phyloP scores from a whole-genome alignment of 2,329 filamentous ascomycete genomes.

The Calonectria henricotiae region DNA sequence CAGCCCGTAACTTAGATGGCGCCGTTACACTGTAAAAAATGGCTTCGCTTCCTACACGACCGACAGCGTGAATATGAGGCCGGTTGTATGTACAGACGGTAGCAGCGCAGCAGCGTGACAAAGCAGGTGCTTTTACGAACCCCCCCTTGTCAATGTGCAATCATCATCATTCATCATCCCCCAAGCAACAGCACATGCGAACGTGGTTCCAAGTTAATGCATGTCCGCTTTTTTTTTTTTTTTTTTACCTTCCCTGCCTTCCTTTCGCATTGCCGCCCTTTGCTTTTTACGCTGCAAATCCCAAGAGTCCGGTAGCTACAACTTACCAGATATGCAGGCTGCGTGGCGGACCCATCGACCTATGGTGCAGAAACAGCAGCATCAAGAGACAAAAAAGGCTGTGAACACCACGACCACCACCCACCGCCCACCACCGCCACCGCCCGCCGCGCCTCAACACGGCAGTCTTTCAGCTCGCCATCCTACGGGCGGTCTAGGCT shows the following conservation, averaged over 20 bases:
- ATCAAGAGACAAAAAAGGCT: conserved; percentile 1
- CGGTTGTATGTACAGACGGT: not conserved
- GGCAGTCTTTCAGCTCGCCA: conserved; percentile 19
- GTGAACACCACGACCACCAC: conserved; percentile 18
- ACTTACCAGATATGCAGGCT: conserved; percentile 16
- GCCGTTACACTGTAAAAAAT: conserved; percentile 17
- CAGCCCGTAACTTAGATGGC: conserved; percentile 33
- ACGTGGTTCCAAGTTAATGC: conserved; percentile 21
- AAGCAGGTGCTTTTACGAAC: conserved; percentile 6
- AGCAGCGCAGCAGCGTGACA: not conserved
- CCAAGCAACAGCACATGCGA: conserved; percentile 10
- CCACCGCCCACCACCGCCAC: not conserved
- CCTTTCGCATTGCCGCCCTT: not conserved
- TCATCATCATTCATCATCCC: not conserved
- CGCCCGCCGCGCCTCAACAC: conserved; percentile 1
- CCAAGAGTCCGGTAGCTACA: conserved; percentile 6
- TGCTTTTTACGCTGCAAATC: conserved; percentile 18
- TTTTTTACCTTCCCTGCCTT: not conserved
- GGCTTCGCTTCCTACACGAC: conserved; percentile 16
- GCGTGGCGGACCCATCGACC: not conserved
- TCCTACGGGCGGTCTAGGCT: conserved; percentile 26
- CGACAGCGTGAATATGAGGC: conserved; percentile 16
- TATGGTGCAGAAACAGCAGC: not conserved
- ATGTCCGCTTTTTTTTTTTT: conserved; percentile 2
- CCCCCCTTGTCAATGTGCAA: conserved; percentile 1